phyloP scores from a whole-genome alignment of 306 rosid species.

The Lathyrus aphaca region DNA sequence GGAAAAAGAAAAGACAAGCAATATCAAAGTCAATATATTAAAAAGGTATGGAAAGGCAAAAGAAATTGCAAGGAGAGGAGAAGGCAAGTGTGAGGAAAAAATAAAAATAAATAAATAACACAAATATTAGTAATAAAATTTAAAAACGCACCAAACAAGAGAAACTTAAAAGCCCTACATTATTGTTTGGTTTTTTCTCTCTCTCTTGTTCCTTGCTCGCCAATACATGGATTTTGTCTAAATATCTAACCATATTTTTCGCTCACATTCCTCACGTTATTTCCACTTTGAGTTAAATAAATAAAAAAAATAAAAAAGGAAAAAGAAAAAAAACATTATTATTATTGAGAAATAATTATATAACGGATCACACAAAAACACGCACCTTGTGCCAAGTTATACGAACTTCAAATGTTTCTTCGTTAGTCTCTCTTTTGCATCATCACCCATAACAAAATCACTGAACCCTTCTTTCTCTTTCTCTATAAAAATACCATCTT shows the following conservation, averaged over 20 bases:
- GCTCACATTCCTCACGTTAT: constrained; percentile 24
- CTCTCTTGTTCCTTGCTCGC: no score
- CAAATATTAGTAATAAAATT: background rate
- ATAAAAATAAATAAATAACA: background rate
- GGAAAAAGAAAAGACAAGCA: background rate
- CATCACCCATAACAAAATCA: constrained; percentile 20
- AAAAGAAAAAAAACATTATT: background rate
- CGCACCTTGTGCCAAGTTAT: constrained; percentile 16
- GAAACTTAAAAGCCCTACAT: constrained; percentile 3
- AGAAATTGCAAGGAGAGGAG: constrained; percentile 7
- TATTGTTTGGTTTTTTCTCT: background rate
- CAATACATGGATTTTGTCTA: background rate
- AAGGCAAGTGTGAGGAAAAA: constrained; percentile 3
- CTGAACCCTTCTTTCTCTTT: constrained; percentile 28
- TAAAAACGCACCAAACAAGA: background rate
- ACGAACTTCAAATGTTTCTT: constrained; percentile 34
- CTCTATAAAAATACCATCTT: background rate
- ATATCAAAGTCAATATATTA: constrained; percentile 13
- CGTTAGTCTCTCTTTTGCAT: constrained; percentile 28
- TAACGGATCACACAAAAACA: constrained; percentile 27
- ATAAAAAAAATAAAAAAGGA: background rate
- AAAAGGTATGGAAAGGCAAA: background rate
- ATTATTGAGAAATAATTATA: constrained; percentile 5
- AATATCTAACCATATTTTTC: background rate
- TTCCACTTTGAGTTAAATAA: background rate